Conservation (phyloP, 2,329 filamentous ascomycete species). For the Fusarium xyrophilum region DNA sequence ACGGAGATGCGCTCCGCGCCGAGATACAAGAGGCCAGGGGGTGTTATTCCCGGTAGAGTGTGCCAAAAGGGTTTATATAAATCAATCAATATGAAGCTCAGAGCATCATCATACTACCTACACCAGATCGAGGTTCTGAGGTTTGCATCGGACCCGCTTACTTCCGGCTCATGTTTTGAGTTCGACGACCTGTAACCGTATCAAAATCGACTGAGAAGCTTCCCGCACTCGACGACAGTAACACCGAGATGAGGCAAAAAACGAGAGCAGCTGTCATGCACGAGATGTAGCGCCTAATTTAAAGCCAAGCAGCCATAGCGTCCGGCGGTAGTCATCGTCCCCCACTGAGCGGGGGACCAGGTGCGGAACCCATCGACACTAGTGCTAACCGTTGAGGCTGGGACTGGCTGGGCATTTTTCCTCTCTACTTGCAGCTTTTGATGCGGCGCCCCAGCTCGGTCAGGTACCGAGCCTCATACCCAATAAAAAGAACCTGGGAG, state of each 20-base stretch:
- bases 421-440: conserved; percentile 33
- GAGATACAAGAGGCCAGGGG: conserved; percentile 31
- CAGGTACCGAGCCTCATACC: conserved; percentile 36
- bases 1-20: conserved; percentile 41
- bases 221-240: conserved; percentile 26
- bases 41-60: conserved; percentile 15
- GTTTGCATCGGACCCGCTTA: not conserved
- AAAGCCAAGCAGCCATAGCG: conserved; percentile 18
- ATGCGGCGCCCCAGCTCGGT: conserved; percentile 38
- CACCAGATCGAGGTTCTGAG: not conserved
- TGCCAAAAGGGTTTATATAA: conserved; percentile 14
- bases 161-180: not conserved
- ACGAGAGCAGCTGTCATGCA: conserved; percentile 20
- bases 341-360: conserved; percentile 28
- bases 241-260: conserved; percentile 33
- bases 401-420: conserved; percentile 31
- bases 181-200: not conserved
- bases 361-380: conserved; percentile 31
- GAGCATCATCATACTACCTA: not conserved
- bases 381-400: conserved; percentile 32
- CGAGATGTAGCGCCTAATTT: conserved; percentile 21
- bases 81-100: not conserved
- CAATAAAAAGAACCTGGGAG: conserved; percentile 29
- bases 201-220: conserved; percentile 5
- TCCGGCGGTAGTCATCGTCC: conserved; percentile 3